phyloP scores from a whole-genome alignment of 176 grass and related monocot genomes.

The Carex parvula region DNA sequence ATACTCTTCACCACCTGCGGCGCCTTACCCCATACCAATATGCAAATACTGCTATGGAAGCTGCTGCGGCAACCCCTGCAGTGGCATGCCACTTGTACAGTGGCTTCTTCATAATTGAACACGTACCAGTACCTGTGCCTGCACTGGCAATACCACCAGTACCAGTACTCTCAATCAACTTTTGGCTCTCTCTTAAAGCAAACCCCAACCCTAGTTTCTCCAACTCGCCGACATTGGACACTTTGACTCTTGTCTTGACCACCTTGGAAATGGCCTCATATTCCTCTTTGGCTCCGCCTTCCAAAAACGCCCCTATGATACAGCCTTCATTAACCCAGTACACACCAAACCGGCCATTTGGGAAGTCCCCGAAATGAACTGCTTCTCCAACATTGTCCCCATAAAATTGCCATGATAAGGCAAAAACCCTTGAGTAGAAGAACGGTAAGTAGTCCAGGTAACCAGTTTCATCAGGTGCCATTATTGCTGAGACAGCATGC shows the following conservation, averaged over 20 bases:
- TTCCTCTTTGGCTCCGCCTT: conserved; percentile 72
- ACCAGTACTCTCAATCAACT: conserved; percentile 33
- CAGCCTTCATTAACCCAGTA: conserved; percentile 64
- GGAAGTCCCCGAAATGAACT: conserved; percentile 70
- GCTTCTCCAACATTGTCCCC: conserved; percentile 79
- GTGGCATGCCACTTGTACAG: conserved; percentile 51
- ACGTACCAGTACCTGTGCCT: conserved; percentile 5
- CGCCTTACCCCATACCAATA: conserved; percentile 77
- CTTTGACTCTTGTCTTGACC: conserved; percentile 44
- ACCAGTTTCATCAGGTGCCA: conserved; percentile 51
- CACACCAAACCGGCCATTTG: conserved; percentile 53
- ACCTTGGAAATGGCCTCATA: conserved; percentile 52
- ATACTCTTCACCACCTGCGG: conserved; percentile 47
- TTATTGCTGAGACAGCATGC: conserved; percentile 78
- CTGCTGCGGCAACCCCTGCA: conserved; percentile 51
- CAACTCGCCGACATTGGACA: conserved; percentile 48
- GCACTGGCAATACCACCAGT: conserved; percentile 17
- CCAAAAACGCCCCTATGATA: conserved; percentile 73
- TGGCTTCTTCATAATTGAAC: conserved; percentile 30
- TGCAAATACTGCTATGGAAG: conserved; percentile 49
- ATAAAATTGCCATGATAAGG: conserved; percentile 92
- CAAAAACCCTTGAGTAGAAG: conserved; percentile 96
- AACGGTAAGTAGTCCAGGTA: conserved; percentile 85
- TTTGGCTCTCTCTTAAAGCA: conserved; percentile 59
- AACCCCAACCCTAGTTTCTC: conserved; percentile 56